Conservation (phyloP, 257 asterid genomes). For the Solanum pimpinellifolium region DNA sequence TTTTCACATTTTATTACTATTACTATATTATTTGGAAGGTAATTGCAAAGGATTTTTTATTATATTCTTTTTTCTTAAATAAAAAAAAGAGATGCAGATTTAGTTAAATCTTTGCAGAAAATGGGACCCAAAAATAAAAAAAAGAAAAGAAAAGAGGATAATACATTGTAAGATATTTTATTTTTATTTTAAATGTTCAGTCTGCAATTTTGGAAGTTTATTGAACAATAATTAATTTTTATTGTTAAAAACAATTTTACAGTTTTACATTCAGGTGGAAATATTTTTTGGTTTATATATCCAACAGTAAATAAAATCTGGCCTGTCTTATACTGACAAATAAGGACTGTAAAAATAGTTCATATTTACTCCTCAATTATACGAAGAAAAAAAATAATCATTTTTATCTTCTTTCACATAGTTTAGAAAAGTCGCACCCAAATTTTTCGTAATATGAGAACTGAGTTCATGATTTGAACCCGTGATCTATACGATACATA, state of each 20-base stretch:
- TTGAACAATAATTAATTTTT: neutral
- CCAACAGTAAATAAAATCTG: neutral
- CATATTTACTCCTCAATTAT: neutral
- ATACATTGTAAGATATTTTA: neutral
- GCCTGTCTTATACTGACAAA: neutral
- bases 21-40: neutral
- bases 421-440: rapidly evolving
- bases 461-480: neutral
- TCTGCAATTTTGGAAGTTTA: neutral
- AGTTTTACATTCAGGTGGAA: neutral
- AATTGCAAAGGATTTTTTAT: neutral
- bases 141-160: neutral
- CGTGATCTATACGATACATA: neutral
- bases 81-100: neutral
- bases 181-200: neutral
- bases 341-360: neutral
- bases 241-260: neutral
- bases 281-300: neutral
- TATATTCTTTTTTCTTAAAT: too few species aligned
- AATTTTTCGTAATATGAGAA: neutral
- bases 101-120: neutral
- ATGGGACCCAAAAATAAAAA: neutral
- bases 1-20: neutral
- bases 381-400: neutral
- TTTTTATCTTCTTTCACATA: neutral